A percentile compares a stretch with the other conserved stretches of the same genome.
These are phyloP conservation scores for Symbiodinium pilosum DNA, from an alignment of 73 alveolate species.

Conservation along the genomic window DNA sequence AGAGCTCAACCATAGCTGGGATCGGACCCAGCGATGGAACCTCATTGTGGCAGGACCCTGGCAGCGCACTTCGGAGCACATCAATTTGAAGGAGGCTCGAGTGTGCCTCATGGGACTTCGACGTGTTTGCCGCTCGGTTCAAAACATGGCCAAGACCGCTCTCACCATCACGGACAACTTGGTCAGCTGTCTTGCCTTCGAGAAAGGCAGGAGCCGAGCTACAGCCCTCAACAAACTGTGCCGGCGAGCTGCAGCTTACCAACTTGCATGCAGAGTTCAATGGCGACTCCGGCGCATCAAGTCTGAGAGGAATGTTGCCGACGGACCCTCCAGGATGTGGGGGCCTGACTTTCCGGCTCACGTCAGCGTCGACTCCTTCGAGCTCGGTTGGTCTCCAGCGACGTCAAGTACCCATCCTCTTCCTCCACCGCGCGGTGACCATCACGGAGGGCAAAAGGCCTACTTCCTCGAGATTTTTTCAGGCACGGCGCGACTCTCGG, in stretches of 20 bases:
- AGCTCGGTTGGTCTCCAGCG: neutral
- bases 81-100: slow-evolving; percentile 31
- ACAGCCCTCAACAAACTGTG: neutral
- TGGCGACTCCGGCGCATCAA: neutral
- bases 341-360: neutral
- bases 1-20: neutral
- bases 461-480: slow-evolving; percentile 10
- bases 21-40: neutral
- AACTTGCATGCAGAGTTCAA: neutral
- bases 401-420: too few species aligned
- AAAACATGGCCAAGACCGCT: neutral
- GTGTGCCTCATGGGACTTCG: slow-evolving; percentile 21
- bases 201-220: neutral
- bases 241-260: neutral
- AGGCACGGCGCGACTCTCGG: neutral
- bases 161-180: slow-evolving; percentile 2
- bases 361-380: neutral
- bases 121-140: neutral
- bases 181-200: neutral
- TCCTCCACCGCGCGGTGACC: too few species aligned
- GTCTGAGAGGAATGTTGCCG: neutral
- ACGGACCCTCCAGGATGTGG: neutral
- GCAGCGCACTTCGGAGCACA: neutral
- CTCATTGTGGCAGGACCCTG: neutral
- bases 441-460: neutral